phyloP scores from a whole-genome alignment of 2,329 filamentous ascomycete species.

The Fusarium irregulare region DNA sequence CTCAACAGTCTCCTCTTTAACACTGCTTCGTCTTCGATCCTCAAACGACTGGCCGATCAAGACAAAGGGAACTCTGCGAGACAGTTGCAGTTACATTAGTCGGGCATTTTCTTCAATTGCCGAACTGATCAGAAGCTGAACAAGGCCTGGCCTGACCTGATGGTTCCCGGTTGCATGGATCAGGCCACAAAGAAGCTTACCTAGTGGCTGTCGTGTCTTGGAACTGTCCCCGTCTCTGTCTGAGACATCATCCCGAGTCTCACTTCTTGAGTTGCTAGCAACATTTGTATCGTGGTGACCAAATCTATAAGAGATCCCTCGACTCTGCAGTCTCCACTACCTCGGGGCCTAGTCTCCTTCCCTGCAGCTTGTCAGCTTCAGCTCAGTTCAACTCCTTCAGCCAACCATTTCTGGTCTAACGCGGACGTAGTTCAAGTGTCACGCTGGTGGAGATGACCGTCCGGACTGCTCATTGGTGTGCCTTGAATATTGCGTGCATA shows the following conservation, averaged over 20 bases:
- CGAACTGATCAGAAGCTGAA: conserved; percentile 9
- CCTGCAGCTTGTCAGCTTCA: conserved; percentile 34
- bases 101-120: conserved; percentile 36
- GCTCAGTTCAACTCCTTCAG: conserved; percentile 13
- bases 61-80: not conserved
- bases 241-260: conserved; percentile 14
- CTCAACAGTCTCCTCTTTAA: not conserved
- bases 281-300: conserved; percentile 21
- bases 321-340: not conserved
- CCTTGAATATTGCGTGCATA: conserved; percentile 24
- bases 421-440: conserved; percentile 6
- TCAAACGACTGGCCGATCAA: conserved; percentile 4
- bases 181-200: conserved; percentile 5
- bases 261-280: conserved; percentile 15
- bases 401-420: conserved; percentile 26
- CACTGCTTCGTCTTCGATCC: conserved; percentile 30
- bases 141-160: conserved; percentile 12
- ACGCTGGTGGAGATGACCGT: conserved; percentile 27
- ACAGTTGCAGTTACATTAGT: conserved; percentile 16
- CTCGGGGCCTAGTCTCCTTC: conserved; percentile 11
- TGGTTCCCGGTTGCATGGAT: conserved; percentile 29
- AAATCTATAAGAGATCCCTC: conserved; percentile 17
- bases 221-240: conserved; percentile 17
- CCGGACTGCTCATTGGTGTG: conserved; percentile 28
- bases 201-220: conserved; percentile 33